phyloP scores from a whole-genome alignment of 495 filamentous ascomycete genomes.

The Articulospora tetracladia region DNA sequence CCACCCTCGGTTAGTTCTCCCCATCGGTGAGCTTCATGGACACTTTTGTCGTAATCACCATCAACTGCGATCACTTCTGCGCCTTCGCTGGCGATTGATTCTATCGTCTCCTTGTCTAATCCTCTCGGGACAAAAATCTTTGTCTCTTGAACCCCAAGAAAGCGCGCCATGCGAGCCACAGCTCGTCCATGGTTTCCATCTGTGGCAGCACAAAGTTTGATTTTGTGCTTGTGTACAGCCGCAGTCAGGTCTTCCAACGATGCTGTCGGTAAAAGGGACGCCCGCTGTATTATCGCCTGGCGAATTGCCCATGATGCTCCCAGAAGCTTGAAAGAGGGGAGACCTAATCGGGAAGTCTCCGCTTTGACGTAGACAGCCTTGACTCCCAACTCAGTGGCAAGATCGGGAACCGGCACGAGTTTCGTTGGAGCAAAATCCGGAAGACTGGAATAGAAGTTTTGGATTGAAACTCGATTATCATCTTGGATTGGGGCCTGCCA shows the following conservation, averaged over 20 bases:
- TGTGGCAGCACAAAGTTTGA: constrained; percentile 51
- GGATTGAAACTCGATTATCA: neutral
- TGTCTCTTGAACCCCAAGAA: constrained; percentile 41
- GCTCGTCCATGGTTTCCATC: constrained; percentile 74
- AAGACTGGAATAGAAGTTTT: constrained; percentile 46
- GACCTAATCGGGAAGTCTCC: constrained; percentile 53
- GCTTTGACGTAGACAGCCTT: constrained; percentile 54
- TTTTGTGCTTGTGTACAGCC: constrained; percentile 27
- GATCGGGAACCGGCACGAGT: constrained; percentile 42
- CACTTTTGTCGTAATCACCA: constrained; percentile 58
- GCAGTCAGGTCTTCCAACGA: constrained; percentile 35
- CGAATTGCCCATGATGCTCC: constrained; percentile 70
- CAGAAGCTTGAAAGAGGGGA: constrained; percentile 74
- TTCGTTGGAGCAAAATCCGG: constrained; percentile 44
- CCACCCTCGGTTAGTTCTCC: constrained; percentile 28
- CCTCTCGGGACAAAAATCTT: constrained; percentile 53
- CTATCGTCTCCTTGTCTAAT: constrained; percentile 48
- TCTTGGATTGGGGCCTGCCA: neutral
- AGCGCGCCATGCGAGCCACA: constrained; percentile 56
- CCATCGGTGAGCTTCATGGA: constrained; percentile 38
- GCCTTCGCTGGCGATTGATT: constrained; percentile 53
- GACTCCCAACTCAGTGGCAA: constrained; percentile 54
- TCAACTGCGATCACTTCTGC: constrained; percentile 46
- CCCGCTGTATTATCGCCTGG: constrained; percentile 43
- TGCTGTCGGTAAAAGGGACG: constrained; percentile 29